These are phyloP conservation scores for Huntiella savannae DNA, from an alignment of 2,329 filamentous ascomycete genomes.

Conservation along the genomic window DNA sequence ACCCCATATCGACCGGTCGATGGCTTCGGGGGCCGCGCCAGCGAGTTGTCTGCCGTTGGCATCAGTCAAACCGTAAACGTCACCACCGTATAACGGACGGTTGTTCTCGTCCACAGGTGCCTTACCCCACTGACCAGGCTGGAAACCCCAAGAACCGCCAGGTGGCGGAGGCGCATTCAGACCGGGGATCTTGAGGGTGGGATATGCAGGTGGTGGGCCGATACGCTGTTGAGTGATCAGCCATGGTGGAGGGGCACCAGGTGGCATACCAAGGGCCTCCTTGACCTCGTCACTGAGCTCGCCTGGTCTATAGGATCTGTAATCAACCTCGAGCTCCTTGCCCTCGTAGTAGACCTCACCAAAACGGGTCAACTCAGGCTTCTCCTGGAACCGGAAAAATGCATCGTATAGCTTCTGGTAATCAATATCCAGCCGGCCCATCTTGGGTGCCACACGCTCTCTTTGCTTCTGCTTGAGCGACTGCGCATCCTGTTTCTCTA, in stretches of 20 bases:
- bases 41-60: conserved; percentile 23
- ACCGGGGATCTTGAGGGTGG: conserved; percentile 83
- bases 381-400: conserved; percentile 95
- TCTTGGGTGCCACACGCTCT: conserved; percentile 83
- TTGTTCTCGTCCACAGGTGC: conserved; percentile 89
- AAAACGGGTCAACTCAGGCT: conserved; percentile 81
- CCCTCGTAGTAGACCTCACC: conserved; percentile 99
- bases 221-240: conserved; percentile 91
- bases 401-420: conserved; percentile 97
- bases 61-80: conserved; percentile 65
- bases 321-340: conserved; percentile 92
- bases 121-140: conserved; percentile 89
- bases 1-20: conserved; percentile 82
- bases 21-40: conserved; percentile 45
- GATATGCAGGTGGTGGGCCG: conserved; percentile 84
- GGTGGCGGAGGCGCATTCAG: conserved; percentile 83
- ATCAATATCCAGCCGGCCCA: conserved; percentile 94
- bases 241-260: conserved; percentile 87
- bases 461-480: conserved; percentile 88
- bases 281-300: conserved; percentile 77
- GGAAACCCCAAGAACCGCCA: conserved; percentile 84
- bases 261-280: conserved; percentile 84
- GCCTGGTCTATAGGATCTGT: conserved; percentile 74
- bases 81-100: conserved; percentile 75
- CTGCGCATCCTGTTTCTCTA: conserved; percentile 89